phyloP scores from a whole-genome alignment of 2,329 filamentous ascomycete genomes.

The Trichoderma lentiforme region DNA sequence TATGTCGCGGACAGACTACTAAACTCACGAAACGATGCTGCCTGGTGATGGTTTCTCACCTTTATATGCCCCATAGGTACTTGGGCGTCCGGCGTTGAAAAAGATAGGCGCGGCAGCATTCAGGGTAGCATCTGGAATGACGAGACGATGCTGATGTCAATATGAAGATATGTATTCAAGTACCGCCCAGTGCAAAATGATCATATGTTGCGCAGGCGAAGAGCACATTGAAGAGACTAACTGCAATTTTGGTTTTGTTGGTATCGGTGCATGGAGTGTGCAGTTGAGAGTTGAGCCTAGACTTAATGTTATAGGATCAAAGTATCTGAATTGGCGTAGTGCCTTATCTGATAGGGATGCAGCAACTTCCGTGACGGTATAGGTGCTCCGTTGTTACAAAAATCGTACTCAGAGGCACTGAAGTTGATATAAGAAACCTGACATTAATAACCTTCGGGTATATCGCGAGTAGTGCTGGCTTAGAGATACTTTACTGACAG shows the following conservation, averaged over 20 bases:
- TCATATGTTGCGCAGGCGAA: background rate
- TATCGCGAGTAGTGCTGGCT: background rate
- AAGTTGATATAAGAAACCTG: background rate
- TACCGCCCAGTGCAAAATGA: background rate
- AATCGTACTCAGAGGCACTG: background rate
- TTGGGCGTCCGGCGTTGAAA: background rate
- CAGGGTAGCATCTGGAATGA: background rate
- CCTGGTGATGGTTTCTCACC: background rate
- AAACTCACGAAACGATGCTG: background rate
- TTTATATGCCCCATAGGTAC: background rate
- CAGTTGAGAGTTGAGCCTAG: background rate
- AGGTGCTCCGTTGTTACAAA: background rate
- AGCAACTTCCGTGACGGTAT: background rate
- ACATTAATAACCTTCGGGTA: background rate
- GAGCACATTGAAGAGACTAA: background rate
- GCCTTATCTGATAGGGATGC: background rate
- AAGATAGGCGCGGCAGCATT: background rate
- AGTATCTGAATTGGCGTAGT: background rate
- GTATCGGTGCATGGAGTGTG: background rate
- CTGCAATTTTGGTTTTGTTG: background rate
- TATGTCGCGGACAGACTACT: background rate
- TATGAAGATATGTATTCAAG: background rate
- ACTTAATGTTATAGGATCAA: background rate
- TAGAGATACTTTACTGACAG: too few species aligned
- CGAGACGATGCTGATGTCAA: background rate